Conservation (phyloP, 345 rosid genomes). For the Bretschneidera sinensis region DNA sequence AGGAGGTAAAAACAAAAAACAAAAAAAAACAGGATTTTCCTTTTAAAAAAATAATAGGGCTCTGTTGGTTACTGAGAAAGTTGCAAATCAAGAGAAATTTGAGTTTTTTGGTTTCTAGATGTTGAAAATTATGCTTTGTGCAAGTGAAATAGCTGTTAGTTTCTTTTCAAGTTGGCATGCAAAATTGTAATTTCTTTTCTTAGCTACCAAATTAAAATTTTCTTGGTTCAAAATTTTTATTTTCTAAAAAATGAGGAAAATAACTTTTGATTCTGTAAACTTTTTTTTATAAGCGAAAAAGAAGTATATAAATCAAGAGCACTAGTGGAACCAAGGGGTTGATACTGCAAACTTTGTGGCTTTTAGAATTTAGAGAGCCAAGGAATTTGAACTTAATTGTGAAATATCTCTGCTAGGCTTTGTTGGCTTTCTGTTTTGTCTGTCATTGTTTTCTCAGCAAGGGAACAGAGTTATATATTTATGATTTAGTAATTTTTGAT, state of each 20-base stretch:
- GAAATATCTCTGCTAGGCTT: neutral
- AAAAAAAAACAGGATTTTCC: neutral
- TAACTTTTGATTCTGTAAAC: too few relatives aligned
- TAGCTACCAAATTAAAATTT: too few relatives aligned
- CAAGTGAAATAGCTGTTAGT: neutral
- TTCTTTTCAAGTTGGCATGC: neutral
- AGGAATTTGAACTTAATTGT: neutral
- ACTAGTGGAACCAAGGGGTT: too few relatives aligned
- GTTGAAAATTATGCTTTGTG: neutral
- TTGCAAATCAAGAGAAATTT: slow-evolving; percentile 9
- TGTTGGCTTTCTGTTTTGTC: neutral
- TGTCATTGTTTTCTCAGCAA: neutral
- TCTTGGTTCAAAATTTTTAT: too few relatives aligned
- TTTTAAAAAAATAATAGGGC: neutral
- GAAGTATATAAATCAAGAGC: too few relatives aligned
- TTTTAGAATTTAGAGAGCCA: neutral
- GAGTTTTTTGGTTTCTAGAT: too few relatives aligned
- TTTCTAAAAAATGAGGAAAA: too few relatives aligned
- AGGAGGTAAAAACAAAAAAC: slow-evolving; percentile 48
- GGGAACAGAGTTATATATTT: neutral
- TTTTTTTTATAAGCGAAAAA: too few relatives aligned
- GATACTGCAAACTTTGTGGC: too few relatives aligned
- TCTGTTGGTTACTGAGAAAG: slow-evolving; percentile 19
- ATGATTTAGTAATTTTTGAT: neutral
- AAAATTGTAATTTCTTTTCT: neutral